Base-by-base conservation (phyloP, 345 rosid species). In the Sonneratia alba region DNA sequence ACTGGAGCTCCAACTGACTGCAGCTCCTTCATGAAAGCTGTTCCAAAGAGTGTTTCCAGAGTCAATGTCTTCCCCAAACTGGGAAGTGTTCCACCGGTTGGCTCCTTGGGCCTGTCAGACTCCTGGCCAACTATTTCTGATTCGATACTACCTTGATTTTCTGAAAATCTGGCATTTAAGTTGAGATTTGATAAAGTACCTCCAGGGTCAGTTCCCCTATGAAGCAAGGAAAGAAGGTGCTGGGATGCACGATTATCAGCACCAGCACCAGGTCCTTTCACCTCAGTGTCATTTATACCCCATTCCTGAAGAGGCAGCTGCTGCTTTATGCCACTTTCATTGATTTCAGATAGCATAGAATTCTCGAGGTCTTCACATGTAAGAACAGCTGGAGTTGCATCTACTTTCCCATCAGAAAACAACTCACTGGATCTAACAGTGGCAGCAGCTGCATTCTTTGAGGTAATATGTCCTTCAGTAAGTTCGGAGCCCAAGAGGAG, bases 311-410 rank as follows among this genome's bases (percentile, higher is more conserved):
- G 70, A 71, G 81, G 74, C 69, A 79, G 81, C 21, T 64, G 81
- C 81, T 76, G 72, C 61, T 80, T 77, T n/a, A 81, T 79, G 79
- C 79, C 73, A 70, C 73, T 82, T 62, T 77, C 87, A 67, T 80
- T 71, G 47, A 82, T 81, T 87, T 83, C 96, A 36, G 92, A 90
- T 75, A 95, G 76, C 77, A 95, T 88, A 69, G 98, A 86, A 78
- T 89, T 96, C 81, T 95, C 99, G 72, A 95, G 97, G 83, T 95
- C 99, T 85, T 90, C 99, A 73, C 99, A 95, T 68, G 99, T 95
- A 78, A 95, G 94, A 72, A 95, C 88, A 75, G 96, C 80, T 42
- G 87, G 83, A 79, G 73, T 84, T 68, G 75, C 79, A 71, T 81
- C 79, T 76, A 77, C 71, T 65, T 86, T 79, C 63, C 38, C 68